Evolutionary conservation across 495 filamentous ascomycete genomes (phyloP).

Genomic region (Schizothecium vesticola): DNA sequence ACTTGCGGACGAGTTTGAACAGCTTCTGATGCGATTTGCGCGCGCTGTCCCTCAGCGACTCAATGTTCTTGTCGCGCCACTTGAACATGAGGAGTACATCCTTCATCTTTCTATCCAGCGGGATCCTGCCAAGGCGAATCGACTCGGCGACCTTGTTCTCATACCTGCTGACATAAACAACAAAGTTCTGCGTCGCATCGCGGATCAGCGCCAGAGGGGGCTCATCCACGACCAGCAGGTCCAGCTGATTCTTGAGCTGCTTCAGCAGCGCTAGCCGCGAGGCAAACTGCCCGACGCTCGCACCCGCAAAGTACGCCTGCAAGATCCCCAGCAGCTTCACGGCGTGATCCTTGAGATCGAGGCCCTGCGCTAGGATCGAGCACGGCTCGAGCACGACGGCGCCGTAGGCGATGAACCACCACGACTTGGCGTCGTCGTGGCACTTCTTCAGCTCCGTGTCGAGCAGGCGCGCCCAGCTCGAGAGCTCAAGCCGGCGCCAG

Average conservation of each 20-base stretch:
- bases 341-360: constrained; percentile 57
- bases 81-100: constrained; percentile 82
- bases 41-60: constrained; percentile 79
- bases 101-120: constrained; percentile 79
- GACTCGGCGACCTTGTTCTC: constrained; percentile 55
- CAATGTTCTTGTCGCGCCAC: constrained; percentile 96
- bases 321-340: constrained; percentile 64
- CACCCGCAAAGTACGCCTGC: constrained; percentile 65
- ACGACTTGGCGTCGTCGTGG: constrained; percentile 69
- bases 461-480: constrained; percentile 86
- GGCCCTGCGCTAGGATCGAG: constrained; percentile 48
- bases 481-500: constrained; percentile 87
- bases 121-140: constrained; percentile 55
- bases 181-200: constrained; percentile 69
- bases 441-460: constrained; percentile 75
- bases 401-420: constrained; percentile 97
- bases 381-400: constrained; percentile 72
- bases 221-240: constrained; percentile 50
- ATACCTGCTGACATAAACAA: constrained; percentile 65
- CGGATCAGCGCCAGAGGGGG: constrained; percentile 47
- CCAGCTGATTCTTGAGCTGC: constrained; percentile 62
- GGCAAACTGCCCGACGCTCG: constrained; percentile 73
- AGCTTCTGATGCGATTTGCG: constrained; percentile 85
- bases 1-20: constrained; percentile 86
- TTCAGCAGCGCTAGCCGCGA: constrained; percentile 65